Percentiles rank a stretch among this genome's conserved stretches.
Conservation (phyloP, 257 asterid species). For the Solanum medicagineum region DNA sequence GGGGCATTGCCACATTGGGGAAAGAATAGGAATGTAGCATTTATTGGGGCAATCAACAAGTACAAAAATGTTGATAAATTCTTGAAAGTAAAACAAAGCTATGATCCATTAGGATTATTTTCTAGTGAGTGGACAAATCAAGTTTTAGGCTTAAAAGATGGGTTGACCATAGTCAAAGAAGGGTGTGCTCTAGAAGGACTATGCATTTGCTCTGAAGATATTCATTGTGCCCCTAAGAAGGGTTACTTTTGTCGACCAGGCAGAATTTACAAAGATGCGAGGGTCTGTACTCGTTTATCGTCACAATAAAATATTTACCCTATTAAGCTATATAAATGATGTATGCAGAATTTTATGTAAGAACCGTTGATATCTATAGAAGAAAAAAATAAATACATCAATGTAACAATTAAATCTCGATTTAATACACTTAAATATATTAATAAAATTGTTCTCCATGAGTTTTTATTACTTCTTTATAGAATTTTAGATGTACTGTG, state of each 20-base stretch:
- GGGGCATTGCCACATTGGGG: conserved; percentile 24
- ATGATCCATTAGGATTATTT: conserved; percentile 8
- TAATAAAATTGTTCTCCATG: not conserved
- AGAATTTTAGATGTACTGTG: not conserved
- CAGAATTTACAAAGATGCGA: conserved; percentile 11
- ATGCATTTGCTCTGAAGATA: conserved; percentile 14
- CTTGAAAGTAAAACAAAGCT: conserved; percentile 6
- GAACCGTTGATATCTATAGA: not conserved
- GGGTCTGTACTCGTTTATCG: conserved; percentile 7
- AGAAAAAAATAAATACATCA: not conserved
- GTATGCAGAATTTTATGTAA: not conserved
- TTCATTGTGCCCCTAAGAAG: conserved; percentile 15
- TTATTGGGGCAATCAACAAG: conserved; percentile 7
- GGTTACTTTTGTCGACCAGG: conserved; percentile 14
- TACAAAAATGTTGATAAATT: conserved; percentile 7
- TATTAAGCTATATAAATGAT: not conserved
- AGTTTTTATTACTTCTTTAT: not conserved
- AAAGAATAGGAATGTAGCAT: conserved; percentile 14
- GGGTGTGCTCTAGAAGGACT: conserved; percentile 19
- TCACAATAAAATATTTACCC: not conserved
- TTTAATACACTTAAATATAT: not conserved
- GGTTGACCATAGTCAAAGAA: not conserved
- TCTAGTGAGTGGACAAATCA: conserved; percentile 19
- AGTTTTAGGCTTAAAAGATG: conserved; percentile 10
- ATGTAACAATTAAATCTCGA: not conserved